Conservation (phyloP, 225 moss, liverwort and hornwort species). For the Lunularia cruciata region DNA sequence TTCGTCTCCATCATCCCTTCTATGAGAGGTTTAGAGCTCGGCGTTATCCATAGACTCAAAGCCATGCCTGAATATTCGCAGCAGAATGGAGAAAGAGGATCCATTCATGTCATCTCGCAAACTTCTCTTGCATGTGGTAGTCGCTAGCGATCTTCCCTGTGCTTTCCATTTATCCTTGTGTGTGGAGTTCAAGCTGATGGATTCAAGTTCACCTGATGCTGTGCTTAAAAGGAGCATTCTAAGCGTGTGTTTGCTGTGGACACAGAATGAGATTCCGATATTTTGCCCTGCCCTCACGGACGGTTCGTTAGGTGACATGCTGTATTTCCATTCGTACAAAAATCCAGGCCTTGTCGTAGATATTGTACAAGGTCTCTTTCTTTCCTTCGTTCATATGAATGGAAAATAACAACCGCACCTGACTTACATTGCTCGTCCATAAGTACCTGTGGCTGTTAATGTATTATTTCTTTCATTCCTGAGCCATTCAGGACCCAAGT, state of each 20-base stretch:
- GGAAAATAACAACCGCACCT: not conserved
- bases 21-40: not conserved
- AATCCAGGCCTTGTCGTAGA: slow-evolving; percentile 91
- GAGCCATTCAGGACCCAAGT: no score
- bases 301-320: slow-evolving; percentile 97
- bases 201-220: no score
- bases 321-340: slow-evolving; percentile 86
- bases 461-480: not conserved
- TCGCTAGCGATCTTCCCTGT: not conserved
- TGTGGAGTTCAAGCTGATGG: not conserved
- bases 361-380: slow-evolving; percentile 51
- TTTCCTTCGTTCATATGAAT: not conserved
- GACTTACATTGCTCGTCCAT: not conserved
- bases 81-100: not conserved
- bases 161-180: not conserved
- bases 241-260: slow-evolving; percentile 4
- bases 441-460: no score
- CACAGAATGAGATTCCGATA: slow-evolving; percentile 80
- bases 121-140: not conserved
- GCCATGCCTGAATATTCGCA: not conserved
- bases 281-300: slow-evolving; percentile 97
- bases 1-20: not conserved
- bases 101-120: not conserved
- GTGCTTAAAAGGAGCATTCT: no score
- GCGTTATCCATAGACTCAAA: not conserved